Evolutionary conservation across 805 yeast species (phyloP).

Genomic region (Lipomyces mesembrius): DNA sequence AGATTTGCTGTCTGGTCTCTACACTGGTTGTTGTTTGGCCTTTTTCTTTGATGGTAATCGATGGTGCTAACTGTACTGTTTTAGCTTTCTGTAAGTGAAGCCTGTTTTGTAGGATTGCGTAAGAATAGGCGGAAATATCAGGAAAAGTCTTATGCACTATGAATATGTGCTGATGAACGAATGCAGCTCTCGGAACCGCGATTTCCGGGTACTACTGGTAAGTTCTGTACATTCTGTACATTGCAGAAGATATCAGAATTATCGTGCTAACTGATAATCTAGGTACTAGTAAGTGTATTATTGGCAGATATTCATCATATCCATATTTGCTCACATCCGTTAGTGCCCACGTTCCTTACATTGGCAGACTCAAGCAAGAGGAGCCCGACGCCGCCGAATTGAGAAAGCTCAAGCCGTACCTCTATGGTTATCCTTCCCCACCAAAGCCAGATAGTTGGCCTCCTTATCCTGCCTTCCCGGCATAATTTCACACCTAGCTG

Average conservation of each 20-base stretch:
- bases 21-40: neutral
- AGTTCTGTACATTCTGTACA: constrained; percentile 5
- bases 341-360: constrained; percentile 27
- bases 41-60: no score
- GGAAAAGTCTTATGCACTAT: neutral
- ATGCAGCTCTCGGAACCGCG: constrained; percentile 11
- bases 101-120: neutral
- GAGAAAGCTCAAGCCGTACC: neutral
- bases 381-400: neutral
- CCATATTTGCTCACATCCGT: constrained; percentile 2
- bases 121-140: neutral
- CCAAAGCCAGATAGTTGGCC: neutral
- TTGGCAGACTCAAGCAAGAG: neutral
- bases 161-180: neutral
- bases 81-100: constrained; percentile 6
- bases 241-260: neutral
- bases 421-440: neutral
- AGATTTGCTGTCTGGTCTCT: neutral
- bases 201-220: constrained; percentile 24
- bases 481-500: neutral
- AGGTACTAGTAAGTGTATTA: constrained; percentile 24
- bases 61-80: neutral
- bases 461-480: constrained; percentile 1
- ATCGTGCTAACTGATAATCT: neutral
- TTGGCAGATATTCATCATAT: neutral